Percentiles rank a stretch among this genome's conserved stretches.
Conservation (phyloP, 164 flowering plant genomes). For the Cinnamomum micranthum region DNA sequence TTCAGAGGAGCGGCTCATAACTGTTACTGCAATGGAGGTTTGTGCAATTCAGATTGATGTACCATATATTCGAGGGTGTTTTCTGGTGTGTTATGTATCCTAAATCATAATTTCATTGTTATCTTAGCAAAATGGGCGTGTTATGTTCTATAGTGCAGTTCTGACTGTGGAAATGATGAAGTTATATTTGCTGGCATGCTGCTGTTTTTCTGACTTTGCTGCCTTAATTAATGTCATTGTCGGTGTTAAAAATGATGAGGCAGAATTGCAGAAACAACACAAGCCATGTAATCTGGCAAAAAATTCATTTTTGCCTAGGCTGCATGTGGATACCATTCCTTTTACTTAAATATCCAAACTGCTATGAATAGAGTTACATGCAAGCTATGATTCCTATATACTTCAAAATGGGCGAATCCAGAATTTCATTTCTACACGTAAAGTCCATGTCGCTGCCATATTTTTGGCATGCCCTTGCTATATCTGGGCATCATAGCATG, state of each 20-base stretch:
- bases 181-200: background rate
- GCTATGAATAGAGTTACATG: too few relatives aligned
- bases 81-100: too few relatives aligned
- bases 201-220: background rate
- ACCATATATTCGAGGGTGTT: background rate
- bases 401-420: too few relatives aligned
- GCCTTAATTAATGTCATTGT: background rate
- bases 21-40: constrained; percentile 79
- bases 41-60: constrained; percentile 12
- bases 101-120: background rate
- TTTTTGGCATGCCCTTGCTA: too few relatives aligned
- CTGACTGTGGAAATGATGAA: background rate
- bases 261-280: background rate
- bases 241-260: background rate
- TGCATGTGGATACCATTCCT: too few relatives aligned
- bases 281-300: background rate
- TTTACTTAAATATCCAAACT: too few relatives aligned
- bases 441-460: too few relatives aligned
- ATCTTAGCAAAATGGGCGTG: background rate
- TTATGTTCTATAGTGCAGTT: background rate
- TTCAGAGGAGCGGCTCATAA: constrained; percentile 67
- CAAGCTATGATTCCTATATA: too few relatives aligned
- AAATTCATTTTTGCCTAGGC: too few relatives aligned
- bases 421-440: too few relatives aligned
- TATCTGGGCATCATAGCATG: too few relatives aligned